Evolutionary conservation across 164 flowering plant species (phyloP).

Genomic region (Akebia trifoliata): DNA sequence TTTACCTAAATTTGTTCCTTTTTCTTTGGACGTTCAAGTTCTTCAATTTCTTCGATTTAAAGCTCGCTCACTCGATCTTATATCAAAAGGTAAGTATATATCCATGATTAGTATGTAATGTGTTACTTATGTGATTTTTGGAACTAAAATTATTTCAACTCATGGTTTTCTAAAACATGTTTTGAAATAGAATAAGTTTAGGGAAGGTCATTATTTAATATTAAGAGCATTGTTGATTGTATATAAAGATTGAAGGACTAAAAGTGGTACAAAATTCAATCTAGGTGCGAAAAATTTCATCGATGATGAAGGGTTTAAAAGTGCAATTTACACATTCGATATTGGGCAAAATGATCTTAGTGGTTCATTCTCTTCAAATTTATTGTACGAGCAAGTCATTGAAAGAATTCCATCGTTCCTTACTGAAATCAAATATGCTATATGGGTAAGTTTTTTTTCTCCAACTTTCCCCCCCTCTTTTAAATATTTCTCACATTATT

Average conservation of each 20-base stretch:
- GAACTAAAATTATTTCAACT: too few species aligned
- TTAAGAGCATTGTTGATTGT: too few species aligned
- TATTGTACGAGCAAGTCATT: conserved; percentile 29
- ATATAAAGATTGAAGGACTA: too few species aligned
- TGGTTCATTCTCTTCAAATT: conserved; percentile 29
- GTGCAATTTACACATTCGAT: conserved; percentile 52
- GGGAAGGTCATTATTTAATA: too few species aligned
- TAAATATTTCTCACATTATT: neutral
- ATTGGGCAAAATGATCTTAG: conserved; percentile 58
- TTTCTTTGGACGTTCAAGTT: conserved; percentile 40
- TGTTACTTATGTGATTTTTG: too few species aligned
- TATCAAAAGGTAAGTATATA: conserved; percentile 21
- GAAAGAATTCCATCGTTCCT: conserved; percentile 42
- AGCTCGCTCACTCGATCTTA: conserved; percentile 36
- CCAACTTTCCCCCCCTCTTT: neutral
- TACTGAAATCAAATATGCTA: conserved; percentile 39
- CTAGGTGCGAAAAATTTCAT: conserved; percentile 18
- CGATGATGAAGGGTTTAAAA: conserved; percentile 33
- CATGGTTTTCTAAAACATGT: too few species aligned
- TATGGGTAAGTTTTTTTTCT: conserved; percentile 22
- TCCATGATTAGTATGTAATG: too few species aligned
- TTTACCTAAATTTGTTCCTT: conserved; percentile 32
- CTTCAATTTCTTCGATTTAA: conserved; percentile 45
- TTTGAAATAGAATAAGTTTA: too few species aligned
- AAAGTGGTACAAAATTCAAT: neutral